A percentile compares a stretch with the other conserved stretches of the same genome.
These are phyloP conservation scores for Penicillium concentricum DNA, from an alignment of 2,329 filamentous ascomycete genomes.

Conservation along the genomic window DNA sequence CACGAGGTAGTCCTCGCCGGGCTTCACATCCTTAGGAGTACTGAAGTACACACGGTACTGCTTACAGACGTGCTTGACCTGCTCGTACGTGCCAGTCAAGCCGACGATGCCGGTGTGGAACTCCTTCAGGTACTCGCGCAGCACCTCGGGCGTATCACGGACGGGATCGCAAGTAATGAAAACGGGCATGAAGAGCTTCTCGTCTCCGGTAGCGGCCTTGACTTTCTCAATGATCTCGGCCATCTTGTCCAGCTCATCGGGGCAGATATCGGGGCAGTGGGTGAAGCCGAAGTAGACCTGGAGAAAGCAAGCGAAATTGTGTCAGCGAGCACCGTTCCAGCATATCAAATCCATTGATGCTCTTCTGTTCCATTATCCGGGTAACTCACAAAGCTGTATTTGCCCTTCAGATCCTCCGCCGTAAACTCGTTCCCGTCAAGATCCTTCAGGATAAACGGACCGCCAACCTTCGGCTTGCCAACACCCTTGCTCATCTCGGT, in stretches of 20 bases:
- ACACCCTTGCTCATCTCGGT: slow-evolving; percentile 92
- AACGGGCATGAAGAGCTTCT: slow-evolving; percentile 64
- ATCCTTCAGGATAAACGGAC: slow-evolving; percentile 77
- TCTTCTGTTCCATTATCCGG: not conserved
- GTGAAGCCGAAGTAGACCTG: slow-evolving; percentile 98
- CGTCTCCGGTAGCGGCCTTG: slow-evolving; percentile 37
- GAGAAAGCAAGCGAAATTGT: not conserved
- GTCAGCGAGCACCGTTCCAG: slow-evolving; percentile 1
- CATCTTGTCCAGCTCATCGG: slow-evolving; percentile 99
- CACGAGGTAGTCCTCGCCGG: slow-evolving; percentile 93
- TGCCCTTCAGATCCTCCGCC: slow-evolving; percentile 78
- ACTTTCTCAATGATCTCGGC: slow-evolving; percentile 83
- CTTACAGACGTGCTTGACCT: slow-evolving; percentile 93
- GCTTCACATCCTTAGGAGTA: slow-evolving; percentile 82
- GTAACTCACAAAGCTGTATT: slow-evolving; percentile 59
- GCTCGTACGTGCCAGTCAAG: slow-evolving; percentile 87
- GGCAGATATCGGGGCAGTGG: slow-evolving; percentile 97
- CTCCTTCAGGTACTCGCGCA: slow-evolving; percentile 83
- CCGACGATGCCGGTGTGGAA: slow-evolving; percentile 87
- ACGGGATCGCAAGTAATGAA: slow-evolving; percentile 97
- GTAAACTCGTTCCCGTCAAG: slow-evolving; percentile 77
- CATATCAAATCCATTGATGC: not conserved
- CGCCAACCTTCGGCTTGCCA: slow-evolving; percentile 89
- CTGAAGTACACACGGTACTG: slow-evolving; percentile 96
- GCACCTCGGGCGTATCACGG: slow-evolving; percentile 78